Evolutionary conservation across 805 yeast species (phyloP).

Genomic region (Candida chilensis): DNA sequence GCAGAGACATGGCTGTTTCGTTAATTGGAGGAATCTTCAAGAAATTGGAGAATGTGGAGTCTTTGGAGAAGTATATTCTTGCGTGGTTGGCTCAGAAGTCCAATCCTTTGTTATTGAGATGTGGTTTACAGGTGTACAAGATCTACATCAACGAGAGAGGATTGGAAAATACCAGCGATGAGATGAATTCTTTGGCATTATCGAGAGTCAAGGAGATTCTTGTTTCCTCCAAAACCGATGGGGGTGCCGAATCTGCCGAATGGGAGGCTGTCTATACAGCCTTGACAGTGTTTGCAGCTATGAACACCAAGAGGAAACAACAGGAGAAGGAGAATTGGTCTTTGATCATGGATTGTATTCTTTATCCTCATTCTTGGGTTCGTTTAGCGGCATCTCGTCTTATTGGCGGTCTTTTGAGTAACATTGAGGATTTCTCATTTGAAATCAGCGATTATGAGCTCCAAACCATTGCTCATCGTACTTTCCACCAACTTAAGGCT

Average conservation of each 20-base stretch:
- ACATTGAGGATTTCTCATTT: slow-evolving; percentile 24
- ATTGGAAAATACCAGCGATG: slow-evolving; percentile 16
- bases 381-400: slow-evolving; percentile 59
- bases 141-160: slow-evolving; percentile 45
- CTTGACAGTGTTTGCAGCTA: slow-evolving; percentile 38
- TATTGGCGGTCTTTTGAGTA: slow-evolving; percentile 40
- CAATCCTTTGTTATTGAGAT: slow-evolving; percentile 46
- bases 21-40: slow-evolving; percentile 47
- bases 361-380: slow-evolving; percentile 92
- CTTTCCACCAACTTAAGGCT: slow-evolving; percentile 75
- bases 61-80: slow-evolving; percentile 28
- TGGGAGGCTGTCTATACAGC: slow-evolving; percentile 79
- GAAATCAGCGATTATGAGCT: slow-evolving; percentile 30
- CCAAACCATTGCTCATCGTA: slow-evolving; percentile 61
- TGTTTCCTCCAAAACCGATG: slow-evolving; percentile 21
- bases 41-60: slow-evolving; percentile 27
- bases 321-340: slow-evolving; percentile 38
- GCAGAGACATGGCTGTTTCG: slow-evolving; percentile 76
- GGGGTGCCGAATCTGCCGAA: slow-evolving; percentile 27
- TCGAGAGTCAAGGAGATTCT: slow-evolving; percentile 14
- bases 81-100: slow-evolving; percentile 59
- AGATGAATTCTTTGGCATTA: slow-evolving; percentile 29
- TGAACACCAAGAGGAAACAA: slow-evolving; percentile 20
- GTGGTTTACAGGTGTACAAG: slow-evolving; percentile 69
- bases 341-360: slow-evolving; percentile 39